These are phyloP conservation scores for Cryptococcus depauperatus DNA, from an alignment of 1,284 basidiomycete genomes.

Conservation along the genomic window DNA sequence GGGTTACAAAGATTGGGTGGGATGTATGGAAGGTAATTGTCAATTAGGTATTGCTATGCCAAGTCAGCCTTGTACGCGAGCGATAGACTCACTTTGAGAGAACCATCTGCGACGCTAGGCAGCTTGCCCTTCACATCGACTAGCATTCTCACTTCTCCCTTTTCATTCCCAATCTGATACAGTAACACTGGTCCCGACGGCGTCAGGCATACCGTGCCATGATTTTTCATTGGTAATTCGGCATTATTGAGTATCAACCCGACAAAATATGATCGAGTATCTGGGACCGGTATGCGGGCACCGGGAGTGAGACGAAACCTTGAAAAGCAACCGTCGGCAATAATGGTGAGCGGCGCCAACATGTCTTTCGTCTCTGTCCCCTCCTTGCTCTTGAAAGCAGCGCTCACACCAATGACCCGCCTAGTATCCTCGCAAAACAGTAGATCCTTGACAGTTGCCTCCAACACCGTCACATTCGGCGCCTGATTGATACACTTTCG, in stretches of 20 bases:
- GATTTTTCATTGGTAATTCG: conserved; percentile 67
- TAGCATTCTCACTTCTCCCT: conserved; percentile 76
- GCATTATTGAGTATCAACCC: conserved; percentile 70
- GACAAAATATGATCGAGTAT: conserved; percentile 69
- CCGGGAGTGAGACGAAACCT: conserved; percentile 55
- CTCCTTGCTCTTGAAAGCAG: conserved; percentile 44
- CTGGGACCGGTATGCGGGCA: conserved; percentile 45
- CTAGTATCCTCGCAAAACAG: conserved; percentile 55
- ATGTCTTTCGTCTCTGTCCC: conserved; percentile 24
- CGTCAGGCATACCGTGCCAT: conserved; percentile 75
- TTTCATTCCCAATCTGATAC: conserved; percentile 65
- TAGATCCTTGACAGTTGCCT: conserved; percentile 72
- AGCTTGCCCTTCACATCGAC: conserved; percentile 83
- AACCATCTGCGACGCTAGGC: conserved; percentile 56
- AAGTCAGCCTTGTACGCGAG: neutral
- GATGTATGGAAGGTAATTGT: conserved; percentile 68
- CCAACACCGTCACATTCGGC: conserved; percentile 54
- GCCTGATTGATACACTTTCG: conserved; percentile 52
- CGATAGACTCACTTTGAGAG: conserved; percentile 54
- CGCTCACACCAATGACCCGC: conserved; percentile 58
- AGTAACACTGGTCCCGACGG: conserved; percentile 74
- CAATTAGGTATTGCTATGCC: conserved; percentile 59
- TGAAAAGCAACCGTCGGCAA: conserved; percentile 93
- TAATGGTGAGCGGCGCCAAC: conserved; percentile 69
- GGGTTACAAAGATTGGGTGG: conserved; percentile 60